Percentiles rank a stretch among this genome's conserved stretches.
Evolutionary conservation across 1,284 basidiomycete genomes (phyloP).

Genomic region (Xerocomus amazonicus): DNA sequence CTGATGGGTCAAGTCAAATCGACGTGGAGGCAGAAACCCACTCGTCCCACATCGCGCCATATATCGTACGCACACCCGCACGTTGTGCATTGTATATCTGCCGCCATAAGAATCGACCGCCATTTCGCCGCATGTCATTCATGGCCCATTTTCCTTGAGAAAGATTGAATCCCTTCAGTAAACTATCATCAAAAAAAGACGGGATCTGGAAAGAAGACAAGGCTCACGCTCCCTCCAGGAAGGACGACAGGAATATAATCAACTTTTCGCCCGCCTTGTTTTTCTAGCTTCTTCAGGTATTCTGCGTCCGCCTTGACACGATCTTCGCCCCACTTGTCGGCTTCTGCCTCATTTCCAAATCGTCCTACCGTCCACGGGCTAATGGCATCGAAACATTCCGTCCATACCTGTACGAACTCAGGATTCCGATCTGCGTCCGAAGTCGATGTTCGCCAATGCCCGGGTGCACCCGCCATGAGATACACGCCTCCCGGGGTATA

Average conservation of each 20-base stretch:
- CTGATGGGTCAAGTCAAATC: conserved; percentile 1
- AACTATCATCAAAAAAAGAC: neutral
- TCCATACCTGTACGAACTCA: conserved; percentile 60
- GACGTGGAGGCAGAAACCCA: conserved; percentile 35
- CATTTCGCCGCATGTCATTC: conserved; percentile 63
- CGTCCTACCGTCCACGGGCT: conserved; percentile 75
- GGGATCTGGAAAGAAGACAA: neutral
- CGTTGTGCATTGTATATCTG: conserved; percentile 64
- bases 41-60: conserved; percentile 85
- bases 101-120: conserved; percentile 71
- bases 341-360: conserved; percentile 52
- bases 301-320: conserved; percentile 62
- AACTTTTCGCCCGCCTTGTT: conserved; percentile 47
- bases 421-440: conserved; percentile 65
- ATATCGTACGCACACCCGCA: conserved; percentile 61
- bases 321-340: conserved; percentile 55
- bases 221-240: conserved; percentile 69
- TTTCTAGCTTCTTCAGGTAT: conserved; percentile 48
- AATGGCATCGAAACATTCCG: conserved; percentile 70
- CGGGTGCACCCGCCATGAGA: conserved; percentile 62
- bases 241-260: conserved; percentile 74
- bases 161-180: conserved; percentile 57
- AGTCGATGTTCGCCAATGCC: conserved; percentile 65
- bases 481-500: conserved; percentile 69
- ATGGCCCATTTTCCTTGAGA: conserved; percentile 64